Conservation (phyloP, 2,329 filamentous ascomycete species). For the Aspergillus fijiensis region DNA sequence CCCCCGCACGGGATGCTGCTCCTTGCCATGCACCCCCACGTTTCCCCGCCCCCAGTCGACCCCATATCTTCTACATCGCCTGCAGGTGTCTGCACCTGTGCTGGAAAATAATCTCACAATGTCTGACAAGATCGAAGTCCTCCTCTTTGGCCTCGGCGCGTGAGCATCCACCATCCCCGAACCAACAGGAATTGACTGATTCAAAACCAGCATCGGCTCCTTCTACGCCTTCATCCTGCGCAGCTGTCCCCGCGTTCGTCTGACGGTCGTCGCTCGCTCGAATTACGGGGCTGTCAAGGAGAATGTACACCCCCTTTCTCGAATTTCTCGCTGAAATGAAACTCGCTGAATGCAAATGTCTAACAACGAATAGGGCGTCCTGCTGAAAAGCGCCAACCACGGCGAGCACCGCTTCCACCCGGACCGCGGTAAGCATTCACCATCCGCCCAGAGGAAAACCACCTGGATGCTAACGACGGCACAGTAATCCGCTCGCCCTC, state of each 20-base stretch:
- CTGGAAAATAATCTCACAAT: neutral
- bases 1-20: neutral
- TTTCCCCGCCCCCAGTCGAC: neutral
- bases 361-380: constrained; percentile 37
- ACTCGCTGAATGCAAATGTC: neutral
- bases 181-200: neutral
- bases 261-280: constrained; percentile 48
- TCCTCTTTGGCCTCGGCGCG: constrained; percentile 57
- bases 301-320: constrained; percentile 29
- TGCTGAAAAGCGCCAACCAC: constrained; percentile 44
- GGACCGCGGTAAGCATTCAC: constrained; percentile 32
- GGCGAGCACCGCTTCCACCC: constrained; percentile 37
- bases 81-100: too few species aligned
- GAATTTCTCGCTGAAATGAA: neutral
- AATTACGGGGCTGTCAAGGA: constrained; percentile 46
- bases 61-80: neutral
- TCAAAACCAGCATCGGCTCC: constrained; percentile 52
- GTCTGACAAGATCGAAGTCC: constrained; percentile 38
- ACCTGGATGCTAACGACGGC: neutral
- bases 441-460: too few species aligned
- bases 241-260: constrained; percentile 40
- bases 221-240: constrained; percentile 58
- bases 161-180: constrained; percentile 35
- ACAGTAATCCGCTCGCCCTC: constrained; percentile 42
- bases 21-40: neutral